Conservation (phyloP, 805 yeast genomes). For the Lachancea fermentati region DNA sequence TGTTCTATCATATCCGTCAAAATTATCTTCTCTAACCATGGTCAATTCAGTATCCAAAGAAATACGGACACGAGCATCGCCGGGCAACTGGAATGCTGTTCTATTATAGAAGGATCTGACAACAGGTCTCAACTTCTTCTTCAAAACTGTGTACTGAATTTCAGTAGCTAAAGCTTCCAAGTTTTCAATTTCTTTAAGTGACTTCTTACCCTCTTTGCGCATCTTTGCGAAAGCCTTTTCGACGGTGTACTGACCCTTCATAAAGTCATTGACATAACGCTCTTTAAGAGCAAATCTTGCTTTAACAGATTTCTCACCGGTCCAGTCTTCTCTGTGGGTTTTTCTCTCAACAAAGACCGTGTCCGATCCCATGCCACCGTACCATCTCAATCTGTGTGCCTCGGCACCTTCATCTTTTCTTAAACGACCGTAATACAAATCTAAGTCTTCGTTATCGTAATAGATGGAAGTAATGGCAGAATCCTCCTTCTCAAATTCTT, state of each 20-base stretch:
- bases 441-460: slow-evolving; percentile 85
- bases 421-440: slow-evolving; percentile 87
- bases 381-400: slow-evolving; percentile 97
- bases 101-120: slow-evolving; percentile 95
- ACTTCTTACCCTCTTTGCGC: slow-evolving; percentile 88
- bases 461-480: slow-evolving; percentile 95
- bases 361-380: slow-evolving; percentile 94
- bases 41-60: slow-evolving; percentile 94
- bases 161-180: slow-evolving; percentile 90
- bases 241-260: slow-evolving; percentile 81
- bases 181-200: slow-evolving; percentile 80
- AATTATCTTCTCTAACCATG: slow-evolving; percentile 97
- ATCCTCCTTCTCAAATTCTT: slow-evolving; percentile 92
- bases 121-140: slow-evolving; percentile 84
- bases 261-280: slow-evolving; percentile 77
- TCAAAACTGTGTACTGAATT: slow-evolving; percentile 83
- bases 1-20: slow-evolving; percentile 88
- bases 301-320: slow-evolving; percentile 98
- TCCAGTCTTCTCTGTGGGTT: slow-evolving; percentile 99
- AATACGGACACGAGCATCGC: slow-evolving; percentile 98
- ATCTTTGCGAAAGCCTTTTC: slow-evolving; percentile 86
- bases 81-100: slow-evolving; percentile 98
- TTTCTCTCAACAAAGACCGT: slow-evolving; percentile 94
- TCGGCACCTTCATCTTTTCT: slow-evolving; percentile 98
- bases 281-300: slow-evolving; percentile 93